Evolutionary conservation across 768 basidiomycete genomes (phyloP), one percentile per base, ranked within the genome.

Genomic region (Lyophyllum semitale): DNA sequence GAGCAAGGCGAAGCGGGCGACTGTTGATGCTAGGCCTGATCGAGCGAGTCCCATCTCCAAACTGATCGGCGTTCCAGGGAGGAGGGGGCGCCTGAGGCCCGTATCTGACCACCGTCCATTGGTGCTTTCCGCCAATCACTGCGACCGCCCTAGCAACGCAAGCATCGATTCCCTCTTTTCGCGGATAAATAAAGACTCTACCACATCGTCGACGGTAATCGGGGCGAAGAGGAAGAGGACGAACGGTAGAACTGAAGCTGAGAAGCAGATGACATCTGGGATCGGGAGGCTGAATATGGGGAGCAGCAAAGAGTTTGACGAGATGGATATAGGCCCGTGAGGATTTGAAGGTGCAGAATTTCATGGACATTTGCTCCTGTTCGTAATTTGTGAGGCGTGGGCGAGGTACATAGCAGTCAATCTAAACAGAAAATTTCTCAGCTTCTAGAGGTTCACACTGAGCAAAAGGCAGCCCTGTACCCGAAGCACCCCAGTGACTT

Each of bases 161-260:
- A n/a, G n/a, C 45, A 44, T 22, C 35, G 30, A 17, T 18, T 40
- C 48, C 22, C 18, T 42, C 46, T 53, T 37, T 53, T 18, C 48
- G 27, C 18, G 38, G 40, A 15, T 30, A 42, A 48, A 15, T 23
- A 33, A 32, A 27, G 33, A 1, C 17, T 54, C 38, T 7, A 26
- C 35, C 1, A 17, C 12, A 13, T 35, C 47, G 4, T 27, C 29
- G 13, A 13, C 37, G 8, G 45, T n/a, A 4, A 27, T 27, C 12
- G 56, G 58, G 22, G 29, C n/a, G 9, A 64, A 64, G 43, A 59
- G 60, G 46, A 63, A 61, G 45, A 58, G 58, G 25, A 53, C 37
- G 8, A 6, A 45, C 1, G 35, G 23, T 13, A 37, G 43, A 3
- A 26, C 41, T 3, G 59, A 60, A 17, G 51, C 37, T n/a, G 51